Evolutionary conservation across 305 asterid species (phyloP).

Genomic region (Nicotiana rustica): DNA sequence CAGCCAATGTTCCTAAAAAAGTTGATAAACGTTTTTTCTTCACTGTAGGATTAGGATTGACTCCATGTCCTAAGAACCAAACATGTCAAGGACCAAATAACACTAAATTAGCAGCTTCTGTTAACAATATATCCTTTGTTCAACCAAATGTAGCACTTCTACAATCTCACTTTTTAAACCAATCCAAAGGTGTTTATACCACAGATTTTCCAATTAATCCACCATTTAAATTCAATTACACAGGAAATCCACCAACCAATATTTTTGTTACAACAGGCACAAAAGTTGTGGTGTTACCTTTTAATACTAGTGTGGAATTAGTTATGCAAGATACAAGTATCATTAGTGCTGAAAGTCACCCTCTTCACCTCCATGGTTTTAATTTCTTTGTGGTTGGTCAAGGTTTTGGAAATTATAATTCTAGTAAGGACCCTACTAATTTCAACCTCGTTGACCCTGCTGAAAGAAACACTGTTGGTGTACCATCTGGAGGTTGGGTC

Average conservation of each 20-base stretch:
- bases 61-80: conserved; percentile 51
- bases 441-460: conserved; percentile 72
- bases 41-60: conserved; percentile 68
- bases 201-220: conserved; percentile 72
- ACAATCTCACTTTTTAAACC: conserved; percentile 68
- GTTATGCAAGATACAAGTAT: conserved; percentile 81
- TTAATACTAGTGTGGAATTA: conserved; percentile 61
- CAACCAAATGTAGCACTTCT: conserved; percentile 63
- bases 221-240: conserved; percentile 58
- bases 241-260: conserved; percentile 64
- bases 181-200: conserved; percentile 64
- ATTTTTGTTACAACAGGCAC: conserved; percentile 56
- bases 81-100: conserved; percentile 71
- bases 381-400: conserved; percentile 73
- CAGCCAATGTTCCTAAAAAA: conserved; percentile 60
- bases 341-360: conserved; percentile 72
- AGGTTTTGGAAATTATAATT: conserved; percentile 70
- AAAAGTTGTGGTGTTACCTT: conserved; percentile 57
- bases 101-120: conserved; percentile 56
- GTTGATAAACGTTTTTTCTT: conserved; percentile 60
- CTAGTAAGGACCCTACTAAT: conserved; percentile 57
- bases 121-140: conserved; percentile 67
- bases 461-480: conserved; percentile 74
- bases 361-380: conserved; percentile 79
- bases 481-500: conserved; percentile 81